Base-by-base conservation (phyloP, 306 rosid genomes). In the Corylus americana region DNA sequence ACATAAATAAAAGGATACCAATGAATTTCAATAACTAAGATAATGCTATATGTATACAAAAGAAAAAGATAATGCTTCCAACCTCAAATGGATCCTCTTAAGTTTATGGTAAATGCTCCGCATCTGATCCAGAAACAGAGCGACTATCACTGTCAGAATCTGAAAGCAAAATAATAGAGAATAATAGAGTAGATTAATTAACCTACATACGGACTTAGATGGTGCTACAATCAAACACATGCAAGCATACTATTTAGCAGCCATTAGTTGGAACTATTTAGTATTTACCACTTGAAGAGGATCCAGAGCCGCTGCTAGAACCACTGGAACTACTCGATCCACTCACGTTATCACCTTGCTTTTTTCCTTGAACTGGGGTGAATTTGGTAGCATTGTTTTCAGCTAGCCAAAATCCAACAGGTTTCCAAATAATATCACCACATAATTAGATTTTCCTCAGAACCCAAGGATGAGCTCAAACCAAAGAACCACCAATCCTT, bases 261-360 rank as follows among this genome's bases (percentile, higher is more conserved):
- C 45, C 69, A 48, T n/a, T 25, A 13, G 74, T 17, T n/a, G 45
- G 45, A 45, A 76, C 44, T 63, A 10, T 13, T 77, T 74, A 61
- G 49, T n/a, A 78, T 64, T 76, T 95, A 95, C 99, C 99, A 83
- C 94, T 93, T 20, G 99, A 95, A 71, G 98, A 91, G 73, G 99
- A 93, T 70, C 95, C 96, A 59, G 98, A 95, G 85, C 83, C 98
- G 71, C 99, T 91, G 87, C 96, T 93, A 50, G 98, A 95, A 83
- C 97, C 81, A 87, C 96, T 85, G 72, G 98, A 91, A 81, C 97
- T 95, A 85, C 98, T 90, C 70, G 97, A 90, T 84, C 96, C 90
- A 90, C 97, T 91, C 78, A 90, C 84, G 81, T 88, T 86, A 82
- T 90, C 86, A 11, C 84, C 85, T 78, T 76, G 93, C 70, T 78